phyloP scores from a whole-genome alignment of 2,329 filamentous ascomycete species.

The Xylariaceae sp. region DNA sequence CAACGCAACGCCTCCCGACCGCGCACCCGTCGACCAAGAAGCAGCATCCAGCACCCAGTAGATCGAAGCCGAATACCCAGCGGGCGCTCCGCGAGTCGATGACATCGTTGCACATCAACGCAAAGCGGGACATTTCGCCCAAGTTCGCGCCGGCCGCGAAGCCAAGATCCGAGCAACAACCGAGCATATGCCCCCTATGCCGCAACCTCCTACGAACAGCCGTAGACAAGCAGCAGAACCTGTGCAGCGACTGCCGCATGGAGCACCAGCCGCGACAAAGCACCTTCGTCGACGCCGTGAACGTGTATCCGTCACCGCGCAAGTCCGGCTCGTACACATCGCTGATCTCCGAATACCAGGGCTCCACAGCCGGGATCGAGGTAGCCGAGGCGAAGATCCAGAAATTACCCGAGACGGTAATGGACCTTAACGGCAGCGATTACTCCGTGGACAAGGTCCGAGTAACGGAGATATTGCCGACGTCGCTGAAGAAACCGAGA shows the following conservation, averaged over 20 bases:
- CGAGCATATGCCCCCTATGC: slow-evolving; percentile 21
- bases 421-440: not conserved
- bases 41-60: not conserved
- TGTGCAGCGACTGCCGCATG: slow-evolving; percentile 24
- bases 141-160: slow-evolving; percentile 10
- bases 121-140: slow-evolving; percentile 2
- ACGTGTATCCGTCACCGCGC: not conserved
- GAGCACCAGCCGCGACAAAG: slow-evolving; percentile 26
- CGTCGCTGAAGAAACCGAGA: not conserved
- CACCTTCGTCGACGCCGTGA: slow-evolving; percentile 18
- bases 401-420: not conserved
- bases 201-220: slow-evolving; percentile 8
- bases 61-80: not conserved
- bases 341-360: not conserved
- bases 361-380: not conserved
- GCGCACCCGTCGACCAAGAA: not conserved
- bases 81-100: not conserved
- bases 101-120: slow-evolving; percentile 5
- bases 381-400: not conserved
- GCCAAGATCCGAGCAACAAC: slow-evolving; percentile 2
- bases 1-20: not conserved
- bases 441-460: not conserved
- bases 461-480: not conserved
- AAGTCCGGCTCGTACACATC: not conserved
- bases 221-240: slow-evolving; percentile 20